phyloP scores from a whole-genome alignment of 140 eudicot species.

The Anethum foeniculum region DNA sequence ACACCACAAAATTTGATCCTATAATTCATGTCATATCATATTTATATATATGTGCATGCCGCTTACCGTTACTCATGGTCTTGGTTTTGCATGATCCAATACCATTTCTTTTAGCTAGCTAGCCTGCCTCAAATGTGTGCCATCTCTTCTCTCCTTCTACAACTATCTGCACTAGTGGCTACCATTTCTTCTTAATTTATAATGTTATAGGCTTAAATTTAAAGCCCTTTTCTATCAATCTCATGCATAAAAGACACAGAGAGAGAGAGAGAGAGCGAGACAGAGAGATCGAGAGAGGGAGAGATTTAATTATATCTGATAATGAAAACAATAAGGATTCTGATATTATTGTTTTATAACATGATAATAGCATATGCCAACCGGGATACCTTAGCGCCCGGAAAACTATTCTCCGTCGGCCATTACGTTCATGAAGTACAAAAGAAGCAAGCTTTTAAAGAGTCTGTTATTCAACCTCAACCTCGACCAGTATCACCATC shows the following conservation, averaged over 20 bases:
- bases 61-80: not conserved
- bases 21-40: no score
- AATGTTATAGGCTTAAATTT: not conserved
- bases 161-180: not conserved
- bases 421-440: constrained; percentile 23
- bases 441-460: constrained; percentile 37
- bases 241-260: not conserved
- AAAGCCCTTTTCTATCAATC: constrained; percentile 7
- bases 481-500: constrained; percentile 1
- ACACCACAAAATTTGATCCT: no score
- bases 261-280: not conserved
- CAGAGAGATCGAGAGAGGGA: no score
- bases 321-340: constrained; percentile 10
- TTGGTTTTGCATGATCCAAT: not conserved
- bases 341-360: not conserved
- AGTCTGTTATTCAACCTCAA: constrained; percentile 19
- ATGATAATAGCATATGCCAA: constrained; percentile 22
- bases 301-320: not conserved
- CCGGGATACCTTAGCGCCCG: constrained; percentile 18
- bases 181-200: constrained; percentile 9
- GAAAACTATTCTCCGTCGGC: not conserved
- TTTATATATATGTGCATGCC: no score
- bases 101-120: not conserved
- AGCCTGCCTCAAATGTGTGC: not conserved
- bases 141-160: not conserved